Evolutionary conservation across 768 basidiomycete species (phyloP).

Genomic region (Amanita phalloides): DNA sequence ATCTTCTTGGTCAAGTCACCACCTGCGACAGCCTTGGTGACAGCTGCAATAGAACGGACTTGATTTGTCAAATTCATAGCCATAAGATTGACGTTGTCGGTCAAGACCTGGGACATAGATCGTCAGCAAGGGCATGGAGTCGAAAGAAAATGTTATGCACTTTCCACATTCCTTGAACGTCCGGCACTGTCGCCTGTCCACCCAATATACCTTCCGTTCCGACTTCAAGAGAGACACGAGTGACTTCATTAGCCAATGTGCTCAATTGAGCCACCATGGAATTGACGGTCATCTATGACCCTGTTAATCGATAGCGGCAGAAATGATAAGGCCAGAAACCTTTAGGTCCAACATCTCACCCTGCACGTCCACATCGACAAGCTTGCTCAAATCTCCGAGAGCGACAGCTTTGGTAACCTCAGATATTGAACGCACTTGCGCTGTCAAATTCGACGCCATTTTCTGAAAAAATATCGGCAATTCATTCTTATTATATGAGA

Average conservation of each 20-base stretch:
- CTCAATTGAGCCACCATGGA: constrained; percentile 76
- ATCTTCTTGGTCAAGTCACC: constrained; percentile 94
- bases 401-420: constrained; percentile 87
- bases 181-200: constrained; percentile 87
- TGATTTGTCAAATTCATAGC: constrained; percentile 87
- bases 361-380: constrained; percentile 86
- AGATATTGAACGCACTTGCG: constrained; percentile 87
- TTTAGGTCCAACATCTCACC: constrained; percentile 91
- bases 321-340: neutral
- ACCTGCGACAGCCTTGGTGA: constrained; percentile 90
- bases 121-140: neutral
- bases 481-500: neutral
- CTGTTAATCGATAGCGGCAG: neutral
- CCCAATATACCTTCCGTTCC: constrained; percentile 91
- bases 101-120: constrained; percentile 28
- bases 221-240: constrained; percentile 84
- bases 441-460: constrained; percentile 80
- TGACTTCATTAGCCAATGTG: constrained; percentile 75
- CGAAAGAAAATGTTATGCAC: constrained; percentile 22
- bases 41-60: constrained; percentile 78
- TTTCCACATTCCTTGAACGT: constrained; percentile 94
- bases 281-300: constrained; percentile 57
- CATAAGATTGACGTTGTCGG: constrained; percentile 84
- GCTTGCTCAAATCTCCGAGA: constrained; percentile 70
- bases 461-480: constrained; percentile 32